phyloP scores from a whole-genome alignment of 169 alveolate genomes.

The Toxoplasma gondii region DNA sequence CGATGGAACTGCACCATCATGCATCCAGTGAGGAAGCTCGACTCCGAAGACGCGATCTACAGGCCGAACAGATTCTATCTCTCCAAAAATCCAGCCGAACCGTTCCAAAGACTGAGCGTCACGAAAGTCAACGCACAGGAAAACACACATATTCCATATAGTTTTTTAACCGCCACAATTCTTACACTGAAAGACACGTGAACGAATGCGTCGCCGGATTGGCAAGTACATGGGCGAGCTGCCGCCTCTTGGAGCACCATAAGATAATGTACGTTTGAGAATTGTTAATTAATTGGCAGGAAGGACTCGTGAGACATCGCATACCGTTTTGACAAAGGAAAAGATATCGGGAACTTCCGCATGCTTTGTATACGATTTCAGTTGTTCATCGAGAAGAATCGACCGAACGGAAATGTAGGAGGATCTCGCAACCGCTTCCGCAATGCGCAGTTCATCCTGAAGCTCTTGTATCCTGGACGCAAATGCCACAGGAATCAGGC shows the following conservation, averaged over 20 bases:
- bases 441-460: conserved; percentile 57
- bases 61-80: conserved; percentile 31
- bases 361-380: conserved; percentile 50
- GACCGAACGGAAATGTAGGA: conserved; percentile 59
- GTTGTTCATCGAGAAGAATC: conserved; percentile 57
- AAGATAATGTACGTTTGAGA: too few species aligned
- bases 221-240: not conserved
- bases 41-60: conserved; percentile 24
- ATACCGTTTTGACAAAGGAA: conserved; percentile 46
- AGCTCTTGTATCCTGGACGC: conserved; percentile 54
- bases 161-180: not conserved
- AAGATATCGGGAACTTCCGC: conserved; percentile 35
- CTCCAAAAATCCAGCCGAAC: conserved; percentile 66
- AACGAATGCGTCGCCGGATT: too few species aligned
- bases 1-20: not conserved
- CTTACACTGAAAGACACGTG: not conserved
- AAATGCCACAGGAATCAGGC: not conserved
- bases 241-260: not conserved
- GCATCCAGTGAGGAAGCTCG: conserved; percentile 41
- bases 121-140: not conserved
- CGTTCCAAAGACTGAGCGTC: conserved; percentile 50
- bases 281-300: too few species aligned
- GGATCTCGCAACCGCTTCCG: conserved; percentile 68
- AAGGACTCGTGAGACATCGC: not conserved
- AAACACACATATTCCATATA: not conserved